Evolutionary conservation across 192 early-diverging fungal species (phyloP).

Genomic region (Phlyctochytrium bullatum): DNA sequence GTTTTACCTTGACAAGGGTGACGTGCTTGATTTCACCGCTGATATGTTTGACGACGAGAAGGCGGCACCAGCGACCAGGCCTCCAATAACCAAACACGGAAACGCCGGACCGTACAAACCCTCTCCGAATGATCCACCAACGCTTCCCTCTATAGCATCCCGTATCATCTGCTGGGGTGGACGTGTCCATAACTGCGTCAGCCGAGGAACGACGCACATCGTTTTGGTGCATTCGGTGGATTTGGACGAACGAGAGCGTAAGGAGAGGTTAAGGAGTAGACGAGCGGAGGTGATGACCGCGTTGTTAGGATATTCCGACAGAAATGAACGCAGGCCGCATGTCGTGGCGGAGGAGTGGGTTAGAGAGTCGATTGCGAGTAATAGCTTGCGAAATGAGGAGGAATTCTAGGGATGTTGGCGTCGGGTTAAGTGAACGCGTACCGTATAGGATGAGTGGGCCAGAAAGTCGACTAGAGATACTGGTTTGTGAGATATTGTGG

Average conservation of each 20-base stretch:
- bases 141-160: slow-evolving; percentile 1
- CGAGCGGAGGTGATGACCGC: slow-evolving; percentile 9
- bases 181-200: slow-evolving; percentile 4
- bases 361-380: slow-evolving; percentile 10
- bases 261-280: background rate
- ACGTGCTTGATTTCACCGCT: slow-evolving; percentile 11
- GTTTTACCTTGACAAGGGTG: slow-evolving; percentile 31
- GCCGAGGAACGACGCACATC: slow-evolving; percentile 24
- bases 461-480: too few relatives aligned
- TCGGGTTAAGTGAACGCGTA: too few relatives aligned
- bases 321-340: slow-evolving; percentile 18
- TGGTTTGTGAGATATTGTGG: too few relatives aligned
- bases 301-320: slow-evolving; percentile 18
- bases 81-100: slow-evolving; percentile 7
- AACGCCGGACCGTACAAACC: background rate
- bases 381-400: too few relatives aligned
- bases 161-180: slow-evolving; percentile 15
- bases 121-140: slow-evolving; percentile 5
- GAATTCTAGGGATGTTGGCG: too few relatives aligned
- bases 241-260: background rate
- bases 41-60: slow-evolving; percentile 5
- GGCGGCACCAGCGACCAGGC: background rate
- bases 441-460: too few relatives aligned
- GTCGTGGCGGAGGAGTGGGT: slow-evolving; percentile 15
- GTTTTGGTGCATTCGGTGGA: slow-evolving; percentile 12